These are phyloP conservation scores for Lachancea lanzarotensis DNA, from an alignment of 805 yeast genomes.

Conservation along the genomic window DNA sequence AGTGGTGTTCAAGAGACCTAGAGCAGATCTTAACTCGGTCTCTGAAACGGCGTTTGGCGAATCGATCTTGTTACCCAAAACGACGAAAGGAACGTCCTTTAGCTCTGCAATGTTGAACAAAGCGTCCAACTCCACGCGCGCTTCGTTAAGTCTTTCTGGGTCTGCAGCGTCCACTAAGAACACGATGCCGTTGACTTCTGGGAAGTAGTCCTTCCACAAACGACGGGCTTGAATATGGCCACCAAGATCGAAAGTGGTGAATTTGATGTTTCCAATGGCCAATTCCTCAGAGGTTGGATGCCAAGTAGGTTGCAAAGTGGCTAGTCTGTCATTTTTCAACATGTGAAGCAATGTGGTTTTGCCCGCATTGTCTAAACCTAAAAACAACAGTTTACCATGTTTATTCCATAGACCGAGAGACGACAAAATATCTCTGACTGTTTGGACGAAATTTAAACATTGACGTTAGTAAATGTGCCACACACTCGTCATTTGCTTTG, in stretches of 20 bases:
- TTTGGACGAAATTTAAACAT: not conserved
- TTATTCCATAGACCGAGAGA: slow-evolving; percentile 84
- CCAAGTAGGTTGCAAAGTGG: slow-evolving; percentile 94
- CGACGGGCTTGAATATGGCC: slow-evolving; percentile 99
- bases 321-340: slow-evolving; percentile 92
- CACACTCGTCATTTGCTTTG: no score
- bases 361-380: slow-evolving; percentile 97
- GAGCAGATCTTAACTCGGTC: slow-evolving; percentile 83
- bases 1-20: slow-evolving; percentile 83
- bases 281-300: slow-evolving; percentile 99
- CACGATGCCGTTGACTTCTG: slow-evolving; percentile 97
- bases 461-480: not conserved
- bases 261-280: slow-evolving; percentile 91
- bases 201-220: slow-evolving; percentile 98
- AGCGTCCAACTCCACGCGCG: slow-evolving; percentile 90
- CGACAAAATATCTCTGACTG: slow-evolving; percentile 69
- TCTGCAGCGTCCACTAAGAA: slow-evolving; percentile 97
- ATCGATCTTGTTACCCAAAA: slow-evolving; percentile 96
- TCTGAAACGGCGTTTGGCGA: slow-evolving; percentile 91
- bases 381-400: slow-evolving; percentile 91
- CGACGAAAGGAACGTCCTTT: slow-evolving; percentile 79
- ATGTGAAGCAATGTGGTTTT: slow-evolving; percentile 85
- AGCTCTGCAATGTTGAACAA: slow-evolving; percentile 90
- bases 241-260: slow-evolving; percentile 97
- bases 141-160: slow-evolving; percentile 89